These are phyloP conservation scores for Casuarina equisetifolia DNA, from an alignment of 306 rosid genomes.

Conservation along the genomic window DNA sequence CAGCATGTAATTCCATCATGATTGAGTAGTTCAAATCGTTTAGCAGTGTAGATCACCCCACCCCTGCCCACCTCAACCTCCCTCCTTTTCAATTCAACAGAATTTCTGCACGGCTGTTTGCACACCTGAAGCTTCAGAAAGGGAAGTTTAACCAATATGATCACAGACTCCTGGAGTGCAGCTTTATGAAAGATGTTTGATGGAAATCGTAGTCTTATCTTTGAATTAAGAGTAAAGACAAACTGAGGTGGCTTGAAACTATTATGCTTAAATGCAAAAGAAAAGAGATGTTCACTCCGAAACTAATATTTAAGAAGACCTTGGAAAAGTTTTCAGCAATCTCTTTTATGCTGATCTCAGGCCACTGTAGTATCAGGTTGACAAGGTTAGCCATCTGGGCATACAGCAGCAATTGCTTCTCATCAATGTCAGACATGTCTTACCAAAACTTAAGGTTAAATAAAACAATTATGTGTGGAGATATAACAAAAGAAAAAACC, in stretches of 20 bases:
- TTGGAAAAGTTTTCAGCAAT: slow-evolving; percentile 76
- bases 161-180: not conserved
- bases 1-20: not conserved
- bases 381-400: slow-evolving; percentile 98
- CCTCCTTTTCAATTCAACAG: not conserved
- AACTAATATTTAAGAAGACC: slow-evolving; percentile 42
- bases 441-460: slow-evolving; percentile 33
- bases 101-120: too few species aligned
- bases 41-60: too few species aligned
- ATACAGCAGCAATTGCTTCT: slow-evolving; percentile 73
- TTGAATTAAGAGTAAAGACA: not conserved
- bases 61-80: not conserved
- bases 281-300: not conserved
- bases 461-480: slow-evolving; percentile 34
- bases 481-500: slow-evolving; percentile 16
- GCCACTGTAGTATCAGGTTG: slow-evolving; percentile 64
- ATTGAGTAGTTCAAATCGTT: not conserved
- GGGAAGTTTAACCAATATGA: not conserved
- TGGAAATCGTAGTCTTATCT: not conserved
- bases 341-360: slow-evolving; percentile 71
- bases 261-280: slow-evolving; percentile 18
- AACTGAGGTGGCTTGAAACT: not conserved
- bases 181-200: not conserved
- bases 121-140: not conserved
- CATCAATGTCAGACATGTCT: slow-evolving; percentile 75